phyloP scores from a whole-genome alignment of 2,329 filamentous ascomycete genomes.

The Aspergillus felis region DNA sequence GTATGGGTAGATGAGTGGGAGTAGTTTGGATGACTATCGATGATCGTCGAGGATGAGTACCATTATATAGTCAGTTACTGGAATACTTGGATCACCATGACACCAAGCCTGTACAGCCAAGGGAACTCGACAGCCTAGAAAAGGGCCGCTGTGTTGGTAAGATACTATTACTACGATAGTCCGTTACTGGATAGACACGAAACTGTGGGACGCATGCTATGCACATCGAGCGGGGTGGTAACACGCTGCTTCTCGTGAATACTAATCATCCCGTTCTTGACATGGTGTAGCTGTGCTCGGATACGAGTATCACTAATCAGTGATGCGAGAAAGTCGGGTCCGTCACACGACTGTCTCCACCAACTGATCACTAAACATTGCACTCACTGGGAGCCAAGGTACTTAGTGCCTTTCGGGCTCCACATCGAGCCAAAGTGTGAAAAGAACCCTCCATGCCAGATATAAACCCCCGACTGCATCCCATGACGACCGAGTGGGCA shows the following conservation, averaged over 20 bases:
- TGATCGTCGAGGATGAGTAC: background rate
- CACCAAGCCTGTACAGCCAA: no score
- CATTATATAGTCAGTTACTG: background rate
- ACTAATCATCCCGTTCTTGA: background rate
- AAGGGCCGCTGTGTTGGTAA: no score
- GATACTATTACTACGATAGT: no score
- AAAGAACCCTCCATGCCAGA: background rate
- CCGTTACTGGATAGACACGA: background rate
- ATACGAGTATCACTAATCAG: no score
- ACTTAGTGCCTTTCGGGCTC: background rate
- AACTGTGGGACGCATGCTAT: no score
- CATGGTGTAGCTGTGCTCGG: no score
- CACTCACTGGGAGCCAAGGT: background rate
- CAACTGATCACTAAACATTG: background rate
- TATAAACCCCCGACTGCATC: background rate
- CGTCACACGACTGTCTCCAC: background rate
- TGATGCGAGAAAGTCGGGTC: background rate
- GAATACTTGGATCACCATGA: no score
- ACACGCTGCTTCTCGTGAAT: background rate
- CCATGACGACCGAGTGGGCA: background rate
- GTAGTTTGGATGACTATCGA: background rate
- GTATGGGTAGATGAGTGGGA: background rate
- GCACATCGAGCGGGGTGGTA: background rate
- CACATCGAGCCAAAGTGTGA: background rate
- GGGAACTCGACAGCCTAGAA: no score